Percentiles rank a stretch among this genome's conserved stretches.
These are phyloP conservation scores for Oryza officinalis DNA, from an alignment of 176 grass and related monocot species.

Conservation along the genomic window DNA sequence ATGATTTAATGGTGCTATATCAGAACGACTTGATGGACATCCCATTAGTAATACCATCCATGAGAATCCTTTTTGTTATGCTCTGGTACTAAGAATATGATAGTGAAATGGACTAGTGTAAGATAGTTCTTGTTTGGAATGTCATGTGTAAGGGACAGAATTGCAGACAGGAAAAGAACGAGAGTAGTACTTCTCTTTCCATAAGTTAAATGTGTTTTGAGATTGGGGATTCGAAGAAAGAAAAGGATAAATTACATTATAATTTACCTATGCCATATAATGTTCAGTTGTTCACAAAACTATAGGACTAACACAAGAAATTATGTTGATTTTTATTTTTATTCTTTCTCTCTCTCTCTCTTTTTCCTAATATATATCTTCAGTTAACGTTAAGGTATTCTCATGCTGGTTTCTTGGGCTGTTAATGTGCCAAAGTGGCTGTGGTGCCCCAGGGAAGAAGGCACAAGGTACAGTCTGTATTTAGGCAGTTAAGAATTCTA, in stretches of 20 bases:
- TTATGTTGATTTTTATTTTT: neutral
- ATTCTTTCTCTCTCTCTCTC: neutral
- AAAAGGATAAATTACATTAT: neutral
- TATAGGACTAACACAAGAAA: neutral
- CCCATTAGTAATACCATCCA: too few relatives aligned
- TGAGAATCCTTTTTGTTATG: conserved; percentile 9
- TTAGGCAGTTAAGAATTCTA: neutral
- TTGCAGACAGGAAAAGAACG: neutral
- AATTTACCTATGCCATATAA: neutral
- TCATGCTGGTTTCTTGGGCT: neutral
- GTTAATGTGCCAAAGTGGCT: conserved; percentile 13
- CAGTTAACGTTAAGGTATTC: neutral
- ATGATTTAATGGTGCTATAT: neutral
- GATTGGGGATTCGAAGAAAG: neutral
- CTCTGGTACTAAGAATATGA: neutral
- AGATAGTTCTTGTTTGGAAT: too few relatives aligned
- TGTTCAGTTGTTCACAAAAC: neutral
- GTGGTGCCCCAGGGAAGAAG: neutral
- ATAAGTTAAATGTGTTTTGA: neutral
- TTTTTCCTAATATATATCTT: neutral
- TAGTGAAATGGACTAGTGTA: neutral
- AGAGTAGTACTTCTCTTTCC: neutral
- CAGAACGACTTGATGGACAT: conserved; percentile 23
- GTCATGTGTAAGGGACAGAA: too few relatives aligned
- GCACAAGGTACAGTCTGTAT: neutral